A percentile compares a stretch with the other conserved stretches of the same genome.
Evolutionary conservation across 78 protist genomes (phyloP).

Genomic region (Acrasis kona): DNA sequence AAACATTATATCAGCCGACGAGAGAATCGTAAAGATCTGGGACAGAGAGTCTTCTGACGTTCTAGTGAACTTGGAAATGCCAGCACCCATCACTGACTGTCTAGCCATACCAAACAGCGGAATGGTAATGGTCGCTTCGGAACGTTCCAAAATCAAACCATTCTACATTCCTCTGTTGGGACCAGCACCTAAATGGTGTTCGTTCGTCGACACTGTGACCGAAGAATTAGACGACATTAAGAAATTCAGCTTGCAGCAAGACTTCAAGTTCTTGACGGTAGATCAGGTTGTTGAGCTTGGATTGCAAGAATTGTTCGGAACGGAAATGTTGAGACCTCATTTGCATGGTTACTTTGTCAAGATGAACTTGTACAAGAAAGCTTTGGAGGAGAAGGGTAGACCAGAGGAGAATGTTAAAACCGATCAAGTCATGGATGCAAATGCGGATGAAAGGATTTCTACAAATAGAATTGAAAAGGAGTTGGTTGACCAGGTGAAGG

Average conservation of each 20-base stretch:
- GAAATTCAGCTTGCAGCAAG: constrained; percentile 43
- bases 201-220: constrained; percentile 82
- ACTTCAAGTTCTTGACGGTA: constrained; percentile 84
- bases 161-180: constrained; percentile 89
- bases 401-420: background rate
- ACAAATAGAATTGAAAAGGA: background rate
- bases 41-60: constrained; percentile 13
- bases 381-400: background rate
- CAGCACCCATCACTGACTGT: constrained; percentile 48
- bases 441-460: background rate
- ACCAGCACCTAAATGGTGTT: constrained; percentile 95
- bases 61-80: constrained; percentile 62
- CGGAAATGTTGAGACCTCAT: constrained; percentile 56
- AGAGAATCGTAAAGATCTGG: constrained; percentile 60
- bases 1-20: constrained; percentile 47
- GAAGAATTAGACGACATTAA: constrained; percentile 77
- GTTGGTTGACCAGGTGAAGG: background rate
- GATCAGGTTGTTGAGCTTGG: constrained; percentile 58
- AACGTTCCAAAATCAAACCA: constrained; percentile 59
- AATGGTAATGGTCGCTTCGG: constrained; percentile 65
- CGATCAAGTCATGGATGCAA: background rate
- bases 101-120: constrained; percentile 51
- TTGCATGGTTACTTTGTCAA: constrained; percentile 94
- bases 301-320: constrained; percentile 47
- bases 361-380: constrained; percentile 23